phyloP scores from a whole-genome alignment of 805 yeast species.

The Ogataea minuta region DNA sequence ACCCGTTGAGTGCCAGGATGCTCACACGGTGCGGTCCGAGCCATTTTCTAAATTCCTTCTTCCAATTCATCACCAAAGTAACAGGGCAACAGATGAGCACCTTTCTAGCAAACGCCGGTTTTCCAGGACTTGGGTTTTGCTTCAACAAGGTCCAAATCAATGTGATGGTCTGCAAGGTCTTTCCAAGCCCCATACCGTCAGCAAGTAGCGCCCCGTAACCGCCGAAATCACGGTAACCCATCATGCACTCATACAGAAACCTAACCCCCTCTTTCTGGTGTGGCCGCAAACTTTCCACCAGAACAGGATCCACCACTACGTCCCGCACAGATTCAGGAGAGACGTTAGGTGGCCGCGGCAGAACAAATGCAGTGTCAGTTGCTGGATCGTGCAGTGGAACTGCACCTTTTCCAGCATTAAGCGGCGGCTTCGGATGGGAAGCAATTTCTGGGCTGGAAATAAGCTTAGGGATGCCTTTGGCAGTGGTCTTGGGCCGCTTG shows the following conservation, averaged over 20 bases:
- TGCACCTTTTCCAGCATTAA: neutral
- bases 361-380: conserved; percentile 38
- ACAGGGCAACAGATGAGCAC: conserved; percentile 89
- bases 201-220: conserved; percentile 81
- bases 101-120: conserved; percentile 46
- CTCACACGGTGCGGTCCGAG: conserved; percentile 62
- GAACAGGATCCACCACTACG: conserved; percentile 60
- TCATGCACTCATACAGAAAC: conserved; percentile 78
- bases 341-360: conserved; percentile 22
- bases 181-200: conserved; percentile 97
- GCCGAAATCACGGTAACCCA: conserved; percentile 56
- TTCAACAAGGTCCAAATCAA: conserved; percentile 79
- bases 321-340: conserved; percentile 25
- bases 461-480: conserved; percentile 7
- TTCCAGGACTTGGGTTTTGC: conserved; percentile 51
- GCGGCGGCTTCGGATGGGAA: conserved; percentile 6
- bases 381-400: conserved; percentile 40
- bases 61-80: conserved; percentile 85
- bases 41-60: conserved; percentile 87
- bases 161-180: conserved; percentile 82
- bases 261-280: conserved; percentile 85
- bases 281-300: conserved; percentile 58
- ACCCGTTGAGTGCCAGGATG: conserved; percentile 57
- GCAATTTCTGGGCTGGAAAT: neutral
- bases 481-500: conserved; percentile 4